Evolutionary conservation across 768 basidiomycete species (phyloP), one percentile per base, ranked within the genome.

Genomic region (Tubosaeta sp.): DNA sequence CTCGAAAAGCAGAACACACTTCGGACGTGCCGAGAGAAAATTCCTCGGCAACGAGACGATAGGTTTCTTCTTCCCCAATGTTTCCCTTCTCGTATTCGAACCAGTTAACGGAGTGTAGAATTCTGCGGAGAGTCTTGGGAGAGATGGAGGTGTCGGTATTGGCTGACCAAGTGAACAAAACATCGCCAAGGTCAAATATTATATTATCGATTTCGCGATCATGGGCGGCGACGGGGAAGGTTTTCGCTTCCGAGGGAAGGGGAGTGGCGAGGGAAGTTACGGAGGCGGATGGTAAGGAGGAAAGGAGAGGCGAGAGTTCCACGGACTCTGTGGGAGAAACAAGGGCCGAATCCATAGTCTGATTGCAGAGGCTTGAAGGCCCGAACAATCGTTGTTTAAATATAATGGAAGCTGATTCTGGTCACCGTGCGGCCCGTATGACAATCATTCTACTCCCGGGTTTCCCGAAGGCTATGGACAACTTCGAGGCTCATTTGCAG

Each of bases 71-170:
- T 41, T 59, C 47, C 3, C 12, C 12, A 10, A 59, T 29, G 41
- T 56, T 59, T 0, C 60, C 60, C 29, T 61, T 61, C 14, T 61
- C 60, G 24, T 61, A 59, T 31, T 63, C 61, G 8, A 61, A 61
- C 60, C 60, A 61, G 0, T 25, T 53, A 10, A 39, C 48, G 12
- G 60, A 61, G 5, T 49, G 51, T 9, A 61, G 24, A n/a, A 61
- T 56, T 1, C 43, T 41, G 27, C 47, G 50, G 1, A 61, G 19
- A 2, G 31, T 59, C 18, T 44, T 3, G 6, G 61, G 29, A 8
- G 57, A 44, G 44, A 61, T 44, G n/a, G 60, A 59, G 2, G 53
- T 59, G 25, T 39, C 45, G 0, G 57, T 62, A 30, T 56, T 30
- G 30, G 56, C 49, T 6, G 57, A 62, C 60, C 60, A 61, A 8